Percentiles rank a stretch among this genome's conserved stretches.
phyloP scores from a whole-genome alignment of 345 rosid species.

The Abelmoschus esculentus region DNA sequence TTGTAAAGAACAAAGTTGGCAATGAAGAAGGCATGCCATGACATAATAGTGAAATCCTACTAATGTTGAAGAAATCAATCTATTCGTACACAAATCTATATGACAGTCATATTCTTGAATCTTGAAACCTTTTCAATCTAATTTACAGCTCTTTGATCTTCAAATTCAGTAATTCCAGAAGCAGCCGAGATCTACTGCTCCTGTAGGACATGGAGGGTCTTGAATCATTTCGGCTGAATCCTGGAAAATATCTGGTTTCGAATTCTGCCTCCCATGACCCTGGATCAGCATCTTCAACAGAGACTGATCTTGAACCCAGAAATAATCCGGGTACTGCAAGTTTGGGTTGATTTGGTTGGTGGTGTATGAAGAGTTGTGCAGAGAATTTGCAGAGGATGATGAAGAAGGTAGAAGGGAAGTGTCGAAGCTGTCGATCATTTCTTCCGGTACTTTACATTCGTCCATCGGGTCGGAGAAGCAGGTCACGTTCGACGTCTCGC shows the following conservation, averaged over 20 bases:
- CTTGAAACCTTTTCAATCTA: background rate
- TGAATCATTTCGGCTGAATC: constrained; percentile 25
- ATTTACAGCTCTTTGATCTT: background rate
- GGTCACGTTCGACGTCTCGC: constrained; percentile 57
- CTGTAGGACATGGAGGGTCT: constrained; percentile 27
- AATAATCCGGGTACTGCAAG: constrained; percentile 37
- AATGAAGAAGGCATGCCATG: background rate
- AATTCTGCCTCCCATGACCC: constrained; percentile 21
- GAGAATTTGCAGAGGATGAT: constrained; percentile 19
- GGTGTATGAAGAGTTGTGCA: constrained; percentile 18
- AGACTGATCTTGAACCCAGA: constrained; percentile 42
- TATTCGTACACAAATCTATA: constrained; percentile 8
- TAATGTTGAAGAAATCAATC: background rate
- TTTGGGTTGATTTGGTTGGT: constrained; percentile 24
- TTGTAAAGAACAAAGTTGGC: background rate
- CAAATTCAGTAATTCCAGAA: constrained; percentile 42
- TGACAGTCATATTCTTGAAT: background rate
- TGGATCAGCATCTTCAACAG: constrained; percentile 44
- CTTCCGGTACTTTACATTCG: constrained; percentile 25
- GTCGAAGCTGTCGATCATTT: constrained; percentile 25
- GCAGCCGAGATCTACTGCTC: constrained; percentile 33
- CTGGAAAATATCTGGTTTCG: constrained; percentile 23
- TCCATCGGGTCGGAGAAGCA: constrained; percentile 73
- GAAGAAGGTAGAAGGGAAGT: constrained; percentile 23
- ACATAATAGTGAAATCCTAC: constrained; percentile 3